Evolutionary conservation across 352 stramenopile species (phyloP), one percentile per base, ranked within the genome.

Genomic region (Globisporangium alternatum): DNA sequence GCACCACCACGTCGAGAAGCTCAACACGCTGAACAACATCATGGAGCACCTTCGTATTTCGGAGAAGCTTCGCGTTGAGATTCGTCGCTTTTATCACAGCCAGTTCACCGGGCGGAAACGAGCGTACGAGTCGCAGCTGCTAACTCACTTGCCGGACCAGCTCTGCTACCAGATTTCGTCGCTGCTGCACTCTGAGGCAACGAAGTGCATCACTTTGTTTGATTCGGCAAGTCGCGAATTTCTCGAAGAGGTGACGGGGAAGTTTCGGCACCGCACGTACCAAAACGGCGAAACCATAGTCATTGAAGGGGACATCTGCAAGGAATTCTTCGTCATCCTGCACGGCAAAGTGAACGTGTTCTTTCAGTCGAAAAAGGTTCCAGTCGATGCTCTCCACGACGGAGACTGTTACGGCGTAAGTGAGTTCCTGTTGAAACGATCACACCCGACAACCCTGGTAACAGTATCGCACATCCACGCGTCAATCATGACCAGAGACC

Each of bases 141-240:
- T 94, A 2, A 72, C 65, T 0, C 72, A 93, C 37, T 58, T 94
- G 17, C 86, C 86, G 0, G 80, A 94, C 39, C 80, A 91, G 22
- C 68, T 94, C 0, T 89, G 83, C 48, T 88, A 90, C 52, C 68
- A 88, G 22, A 91, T 94, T 15, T 91, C 83, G 22, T 85, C 81
- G 7, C 60, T 91, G 12, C 54, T 93, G 49, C 83, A 94, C 56
- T 74, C 86, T 0, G 72, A 88, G 3, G 71, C 86, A 3, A 82
- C 85, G 0, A 81, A 78, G 53, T 71, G 75, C 12, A 72, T 94
- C 2, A 13, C 60, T 1, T 66, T 94, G 1, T 94, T 94, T 55
- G 74, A 88, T 25, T 82, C 71, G 2, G 74, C 77, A 2, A 87
- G 75, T n/a, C 74, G 72, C 17, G 82, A 91, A 22, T 90, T 92